phyloP scores from a whole-genome alignment of 2,329 filamentous ascomycete species.

The Sarocladium kiliense region DNA sequence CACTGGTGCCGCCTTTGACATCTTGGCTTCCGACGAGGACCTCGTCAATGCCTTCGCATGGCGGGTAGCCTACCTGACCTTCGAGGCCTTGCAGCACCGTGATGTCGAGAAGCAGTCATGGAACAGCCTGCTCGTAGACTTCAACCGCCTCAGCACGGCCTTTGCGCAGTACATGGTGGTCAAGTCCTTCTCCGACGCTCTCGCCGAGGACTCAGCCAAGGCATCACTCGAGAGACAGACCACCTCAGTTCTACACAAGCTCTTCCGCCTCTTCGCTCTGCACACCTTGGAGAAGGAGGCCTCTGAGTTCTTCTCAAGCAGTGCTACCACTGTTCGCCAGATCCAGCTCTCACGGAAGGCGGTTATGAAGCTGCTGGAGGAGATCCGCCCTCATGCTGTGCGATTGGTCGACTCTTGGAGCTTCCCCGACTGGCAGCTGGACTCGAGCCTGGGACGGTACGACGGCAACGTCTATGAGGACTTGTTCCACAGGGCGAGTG shows the following conservation, averaged over 20 bases:
- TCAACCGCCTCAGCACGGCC: constrained; percentile 70
- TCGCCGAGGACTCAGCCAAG: constrained; percentile 39
- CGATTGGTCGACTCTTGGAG: constrained; percentile 69
- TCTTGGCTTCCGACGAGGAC: constrained; percentile 65
- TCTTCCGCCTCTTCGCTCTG: constrained; percentile 78
- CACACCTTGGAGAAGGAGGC: constrained; percentile 59
- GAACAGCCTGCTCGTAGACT: constrained; percentile 74
- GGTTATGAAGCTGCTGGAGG: constrained; percentile 64
- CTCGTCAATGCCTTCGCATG: constrained; percentile 71
- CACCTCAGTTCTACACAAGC: constrained; percentile 55
- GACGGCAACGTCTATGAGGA: constrained; percentile 77
- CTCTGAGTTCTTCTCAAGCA: constrained; percentile 66
- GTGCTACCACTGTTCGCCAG: constrained; percentile 65
- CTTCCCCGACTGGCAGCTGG: constrained; percentile 74
- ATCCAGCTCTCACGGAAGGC: constrained; percentile 64
- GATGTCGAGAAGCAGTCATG: constrained; percentile 71
- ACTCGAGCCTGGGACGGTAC: constrained; percentile 62
- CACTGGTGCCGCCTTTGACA: constrained; percentile 68
- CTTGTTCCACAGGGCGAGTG: constrained; percentile 65
- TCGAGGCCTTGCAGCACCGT: constrained; percentile 68
- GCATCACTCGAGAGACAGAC: constrained; percentile 53
- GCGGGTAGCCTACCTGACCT: constrained; percentile 69
- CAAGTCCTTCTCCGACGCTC: constrained; percentile 59
- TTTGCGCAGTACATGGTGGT: constrained; percentile 74
- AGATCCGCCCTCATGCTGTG: constrained; percentile 69